These are phyloP conservation scores for Pichia heedii DNA, from an alignment of 805 yeast genomes.

Conservation along the genomic window DNA sequence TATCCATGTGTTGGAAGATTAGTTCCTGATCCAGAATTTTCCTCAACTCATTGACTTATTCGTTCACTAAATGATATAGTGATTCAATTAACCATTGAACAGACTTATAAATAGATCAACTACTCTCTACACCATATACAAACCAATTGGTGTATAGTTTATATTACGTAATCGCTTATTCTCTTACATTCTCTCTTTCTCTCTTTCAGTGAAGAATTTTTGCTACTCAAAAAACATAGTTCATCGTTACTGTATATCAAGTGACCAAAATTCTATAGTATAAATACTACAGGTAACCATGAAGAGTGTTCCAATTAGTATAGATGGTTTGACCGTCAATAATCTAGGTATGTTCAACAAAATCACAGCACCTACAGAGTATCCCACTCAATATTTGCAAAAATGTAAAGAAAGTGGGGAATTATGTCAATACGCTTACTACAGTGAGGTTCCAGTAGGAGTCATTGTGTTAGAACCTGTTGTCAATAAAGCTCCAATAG, in stretches of 20 bases:
- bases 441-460: constrained; percentile 75
- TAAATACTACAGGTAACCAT: no score
- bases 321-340: constrained; percentile 52
- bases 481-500: constrained; percentile 29
- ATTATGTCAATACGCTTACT: constrained; percentile 47
- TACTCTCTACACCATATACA: background rate
- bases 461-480: constrained; percentile 51
- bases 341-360: constrained; percentile 51
- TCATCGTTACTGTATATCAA: no score
- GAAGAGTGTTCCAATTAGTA: constrained; percentile 25
- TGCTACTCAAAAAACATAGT: no score
- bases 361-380: constrained; percentile 50
- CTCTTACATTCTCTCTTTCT: no score
- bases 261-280: no score
- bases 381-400: constrained; percentile 44
- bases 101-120: background rate
- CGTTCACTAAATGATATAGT: no score
- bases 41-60: background rate
- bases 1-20: constrained; percentile 75
- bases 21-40: constrained; percentile 30
- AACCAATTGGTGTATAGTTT: no score
- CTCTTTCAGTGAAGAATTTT: no score
- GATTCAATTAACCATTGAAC: no score
- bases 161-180: no score
- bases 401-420: constrained; percentile 40